Conservation (phyloP, 768 basidiomycete genomes). For the Cantharellus anzutake region DNA sequence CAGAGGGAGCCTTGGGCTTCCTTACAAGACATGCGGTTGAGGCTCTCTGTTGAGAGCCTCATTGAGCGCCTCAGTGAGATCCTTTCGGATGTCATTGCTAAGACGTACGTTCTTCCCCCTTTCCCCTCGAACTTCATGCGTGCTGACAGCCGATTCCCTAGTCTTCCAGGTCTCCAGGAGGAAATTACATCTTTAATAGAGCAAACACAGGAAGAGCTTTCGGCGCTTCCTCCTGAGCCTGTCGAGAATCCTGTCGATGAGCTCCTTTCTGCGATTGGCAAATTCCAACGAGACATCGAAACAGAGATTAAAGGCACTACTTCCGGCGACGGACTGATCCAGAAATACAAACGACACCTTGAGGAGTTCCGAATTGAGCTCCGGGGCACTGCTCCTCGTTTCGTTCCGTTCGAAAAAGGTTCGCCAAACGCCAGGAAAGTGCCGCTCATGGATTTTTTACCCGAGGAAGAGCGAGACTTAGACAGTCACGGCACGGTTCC, state of each 20-base stretch:
- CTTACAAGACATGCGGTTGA: neutral
- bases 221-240: no score
- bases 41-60: slow-evolving; percentile 15
- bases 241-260: neutral
- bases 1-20: slow-evolving; percentile 6
- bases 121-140: no score
- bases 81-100: slow-evolving; percentile 36
- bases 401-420: slow-evolving; percentile 24
- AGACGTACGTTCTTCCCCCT: slow-evolving; percentile 29
- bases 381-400: neutral
- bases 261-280: neutral
- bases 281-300: neutral
- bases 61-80: slow-evolving; percentile 38
- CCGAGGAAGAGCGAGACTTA: neutral
- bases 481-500: neutral
- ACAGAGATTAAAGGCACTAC: neutral
- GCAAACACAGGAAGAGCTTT: no score
- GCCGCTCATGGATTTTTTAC: slow-evolving; percentile 6
- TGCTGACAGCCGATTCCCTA: no score
- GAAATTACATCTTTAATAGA: neutral
- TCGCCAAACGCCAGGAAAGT: slow-evolving; percentile 10
- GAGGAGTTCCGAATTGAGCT: neutral
- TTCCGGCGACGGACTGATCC: neutral
- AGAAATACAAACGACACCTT: neutral
- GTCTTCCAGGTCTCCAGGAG: neutral